Evolutionary conservation across 768 basidiomycete species (phyloP).

Genomic region (Tricholoma bakamatsutake): DNA sequence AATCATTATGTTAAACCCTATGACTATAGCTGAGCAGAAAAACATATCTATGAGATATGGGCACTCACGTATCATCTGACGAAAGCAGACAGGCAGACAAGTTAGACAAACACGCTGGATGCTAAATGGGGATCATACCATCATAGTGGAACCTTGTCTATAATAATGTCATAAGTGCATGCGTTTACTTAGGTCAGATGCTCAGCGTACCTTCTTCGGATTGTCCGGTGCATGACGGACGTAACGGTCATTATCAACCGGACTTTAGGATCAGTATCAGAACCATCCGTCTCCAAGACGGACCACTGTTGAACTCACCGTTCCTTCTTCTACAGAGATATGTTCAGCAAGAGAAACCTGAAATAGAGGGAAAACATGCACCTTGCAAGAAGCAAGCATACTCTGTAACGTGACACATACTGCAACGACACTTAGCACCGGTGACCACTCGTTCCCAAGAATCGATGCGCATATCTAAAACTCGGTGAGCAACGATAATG

Average conservation of each 20-base stretch:
- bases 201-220: conserved; percentile 69
- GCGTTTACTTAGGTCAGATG: background rate
- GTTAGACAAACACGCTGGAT: conserved; percentile 5
- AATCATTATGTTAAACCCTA: background rate
- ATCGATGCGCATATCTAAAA: conserved; percentile 83
- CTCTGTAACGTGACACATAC: conserved; percentile 86
- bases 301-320: conserved; percentile 37
- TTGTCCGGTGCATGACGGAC: conserved; percentile 73
- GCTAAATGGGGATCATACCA: conserved; percentile 40
- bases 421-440: conserved; percentile 75
- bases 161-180: conserved; percentile 3
- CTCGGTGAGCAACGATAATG: conserved; percentile 1
- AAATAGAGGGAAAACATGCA: conserved; percentile 19
- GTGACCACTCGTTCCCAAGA: conserved; percentile 86
- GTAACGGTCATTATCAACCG: conserved; percentile 80
- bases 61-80: conserved; percentile 58
- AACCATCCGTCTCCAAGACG: background rate
- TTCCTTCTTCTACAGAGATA: conserved; percentile 38
- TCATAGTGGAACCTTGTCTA: conserved; percentile 82
- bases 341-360: background rate
- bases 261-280: conserved; percentile 36
- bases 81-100: conserved; percentile 7
- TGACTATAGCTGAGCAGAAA: background rate
- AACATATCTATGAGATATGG: background rate
- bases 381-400: conserved; percentile 93